phyloP scores from a whole-genome alignment of 2,329 filamentous ascomycete genomes.

The Pseudogymnoascus sp. region DNA sequence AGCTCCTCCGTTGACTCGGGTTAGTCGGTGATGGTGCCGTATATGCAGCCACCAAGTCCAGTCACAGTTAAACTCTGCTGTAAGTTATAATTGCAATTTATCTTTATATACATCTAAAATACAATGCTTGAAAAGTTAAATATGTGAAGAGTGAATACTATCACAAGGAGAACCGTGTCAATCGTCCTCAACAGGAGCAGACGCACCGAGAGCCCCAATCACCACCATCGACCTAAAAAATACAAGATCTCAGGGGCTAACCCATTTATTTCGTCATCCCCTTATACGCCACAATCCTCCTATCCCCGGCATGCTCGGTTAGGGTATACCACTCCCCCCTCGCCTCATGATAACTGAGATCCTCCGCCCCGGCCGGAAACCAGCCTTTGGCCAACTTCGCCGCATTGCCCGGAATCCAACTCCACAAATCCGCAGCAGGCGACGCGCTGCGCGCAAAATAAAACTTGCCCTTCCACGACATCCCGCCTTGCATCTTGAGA shows the following conservation, averaged over 20 bases:
- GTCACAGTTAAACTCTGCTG: background rate
- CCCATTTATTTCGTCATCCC: background rate
- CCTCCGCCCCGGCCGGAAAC: slow-evolving; percentile 28
- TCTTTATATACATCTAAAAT: background rate
- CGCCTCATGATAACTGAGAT: slow-evolving; percentile 29
- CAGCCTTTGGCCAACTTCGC: slow-evolving; percentile 20
- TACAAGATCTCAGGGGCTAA: background rate
- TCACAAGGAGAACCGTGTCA: background rate
- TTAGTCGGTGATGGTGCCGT: background rate
- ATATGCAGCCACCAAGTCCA: background rate
- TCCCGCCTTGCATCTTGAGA: slow-evolving; percentile 29
- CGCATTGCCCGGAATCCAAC: slow-evolving; percentile 26
- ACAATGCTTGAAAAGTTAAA: background rate
- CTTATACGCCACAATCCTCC: slow-evolving; percentile 3
- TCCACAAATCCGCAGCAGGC: slow-evolving; percentile 27
- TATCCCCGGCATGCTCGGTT: slow-evolving; percentile 12
- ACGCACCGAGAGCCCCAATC: background rate
- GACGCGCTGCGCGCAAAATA: slow-evolving; percentile 28
- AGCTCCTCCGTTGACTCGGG: background rate
- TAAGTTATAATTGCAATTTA: background rate
- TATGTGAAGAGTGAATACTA: background rate
- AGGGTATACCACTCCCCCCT: slow-evolving; percentile 17
- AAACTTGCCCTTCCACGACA: slow-evolving; percentile 26
- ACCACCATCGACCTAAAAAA: background rate
- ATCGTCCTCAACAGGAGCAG: background rate